Percentiles rank a stretch among this genome's conserved stretches.
phyloP scores from a whole-genome alignment of 2,329 filamentous ascomycete genomes.

The Helotiales sp. region DNA sequence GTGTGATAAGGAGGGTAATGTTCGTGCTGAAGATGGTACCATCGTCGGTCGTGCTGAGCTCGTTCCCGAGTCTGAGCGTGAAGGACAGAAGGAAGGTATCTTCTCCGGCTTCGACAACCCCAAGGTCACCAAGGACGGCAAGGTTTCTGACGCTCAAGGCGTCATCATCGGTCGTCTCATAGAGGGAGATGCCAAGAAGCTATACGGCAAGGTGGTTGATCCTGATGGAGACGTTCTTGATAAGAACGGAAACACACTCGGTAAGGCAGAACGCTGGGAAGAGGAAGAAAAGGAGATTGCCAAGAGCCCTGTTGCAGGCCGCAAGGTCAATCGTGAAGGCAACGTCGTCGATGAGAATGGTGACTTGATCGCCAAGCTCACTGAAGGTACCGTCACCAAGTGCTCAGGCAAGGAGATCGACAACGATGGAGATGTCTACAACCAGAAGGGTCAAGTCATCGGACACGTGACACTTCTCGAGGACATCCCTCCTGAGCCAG shows the following conservation, averaged over 20 bases:
- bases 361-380: conserved; percentile 64
- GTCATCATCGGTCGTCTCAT: conserved; percentile 71
- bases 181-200: conserved; percentile 68
- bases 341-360: conserved; percentile 60
- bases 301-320: conserved; percentile 52
- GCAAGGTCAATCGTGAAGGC: conserved; percentile 57
- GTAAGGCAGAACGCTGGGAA: conserved; percentile 60
- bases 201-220: conserved; percentile 74
- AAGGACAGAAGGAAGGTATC: conserved; percentile 63
- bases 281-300: conserved; percentile 54
- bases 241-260: conserved; percentile 64
- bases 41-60: conserved; percentile 68
- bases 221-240: conserved; percentile 82
- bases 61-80: conserved; percentile 65
- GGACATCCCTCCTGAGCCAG: conserved; percentile 48
- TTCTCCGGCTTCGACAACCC: conserved; percentile 67
- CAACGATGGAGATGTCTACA: conserved; percentile 69
- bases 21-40: conserved; percentile 72
- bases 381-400: conserved; percentile 64
- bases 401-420: conserved; percentile 70
- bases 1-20: conserved; percentile 70
- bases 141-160: conserved; percentile 64
- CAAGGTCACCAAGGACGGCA: conserved; percentile 68
- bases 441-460: conserved; percentile 64
- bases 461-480: conserved; percentile 69